phyloP scores from a whole-genome alignment of 202 grass and related monocot genomes.

The Panicum virgatum region DNA sequence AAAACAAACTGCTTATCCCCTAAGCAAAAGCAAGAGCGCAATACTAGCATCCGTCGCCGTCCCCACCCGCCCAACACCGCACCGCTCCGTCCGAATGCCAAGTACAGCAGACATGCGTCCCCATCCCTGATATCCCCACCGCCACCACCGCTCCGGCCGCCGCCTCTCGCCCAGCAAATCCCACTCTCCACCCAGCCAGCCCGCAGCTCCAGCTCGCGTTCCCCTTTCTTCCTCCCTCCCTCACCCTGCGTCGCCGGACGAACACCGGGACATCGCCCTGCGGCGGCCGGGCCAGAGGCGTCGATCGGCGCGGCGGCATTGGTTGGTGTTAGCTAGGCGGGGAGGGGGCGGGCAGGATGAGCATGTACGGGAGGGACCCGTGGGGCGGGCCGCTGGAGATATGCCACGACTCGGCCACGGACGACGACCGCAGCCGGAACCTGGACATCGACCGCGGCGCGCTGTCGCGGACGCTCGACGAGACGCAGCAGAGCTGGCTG shows the following conservation, averaged over 20 bases:
- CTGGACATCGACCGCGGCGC: slow-evolving; percentile 82
- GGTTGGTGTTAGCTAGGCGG: neutral
- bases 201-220: neutral
- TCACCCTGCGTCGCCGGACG: neutral
- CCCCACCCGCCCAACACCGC: slow-evolving; percentile 9
- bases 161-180: slow-evolving; percentile 27
- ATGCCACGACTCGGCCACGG: slow-evolving; percentile 84
- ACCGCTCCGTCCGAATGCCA: neutral
- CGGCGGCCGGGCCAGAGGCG: neutral
- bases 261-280: neutral
- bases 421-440: slow-evolving; percentile 91
- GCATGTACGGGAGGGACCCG: slow-evolving; percentile 96
- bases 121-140: slow-evolving; percentile 31
- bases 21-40: neutral
- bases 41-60: slow-evolving; percentile 17
- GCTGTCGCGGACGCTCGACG: slow-evolving; percentile 79
- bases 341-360: slow-evolving; percentile 50
- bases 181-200: neutral
- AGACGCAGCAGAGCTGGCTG: slow-evolving; percentile 99
- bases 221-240: neutral
- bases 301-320: neutral
- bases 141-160: neutral
- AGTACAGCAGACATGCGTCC: slow-evolving; percentile 24
- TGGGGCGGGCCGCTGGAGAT: slow-evolving; percentile 97
- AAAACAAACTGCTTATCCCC: slow-evolving; percentile 19